Percentiles rank a stretch among this genome's conserved stretches.
Conservation (phyloP, 2,329 filamentous ascomycete genomes). For the Fusarium pininemorale region DNA sequence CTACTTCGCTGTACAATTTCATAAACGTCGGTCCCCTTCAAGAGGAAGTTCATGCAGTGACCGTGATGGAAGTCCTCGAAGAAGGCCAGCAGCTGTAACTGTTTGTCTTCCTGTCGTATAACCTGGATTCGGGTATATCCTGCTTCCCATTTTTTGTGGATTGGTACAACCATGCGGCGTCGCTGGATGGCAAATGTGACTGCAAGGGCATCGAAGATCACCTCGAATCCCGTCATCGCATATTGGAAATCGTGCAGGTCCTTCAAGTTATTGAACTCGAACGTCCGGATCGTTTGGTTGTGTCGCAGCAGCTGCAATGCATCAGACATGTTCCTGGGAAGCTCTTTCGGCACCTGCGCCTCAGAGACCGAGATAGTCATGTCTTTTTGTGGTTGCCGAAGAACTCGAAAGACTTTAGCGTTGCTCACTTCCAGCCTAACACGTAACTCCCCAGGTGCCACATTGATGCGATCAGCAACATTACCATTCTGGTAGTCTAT, state of each 20-base stretch:
- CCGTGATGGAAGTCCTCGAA: slow-evolving; percentile 90
- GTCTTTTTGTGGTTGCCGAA: slow-evolving; percentile 79
- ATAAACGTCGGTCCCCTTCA: slow-evolving; percentile 85
- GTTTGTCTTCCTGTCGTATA: slow-evolving; percentile 73
- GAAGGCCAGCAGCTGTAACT: slow-evolving; percentile 82
- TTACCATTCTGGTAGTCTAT: slow-evolving; percentile 80
- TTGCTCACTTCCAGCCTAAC: slow-evolving; percentile 71
- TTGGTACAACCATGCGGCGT: slow-evolving; percentile 87
- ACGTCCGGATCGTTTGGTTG: slow-evolving; percentile 74
- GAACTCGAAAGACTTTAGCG: slow-evolving; percentile 69
- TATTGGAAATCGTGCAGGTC: slow-evolving; percentile 83
- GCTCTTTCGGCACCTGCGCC: slow-evolving; percentile 68
- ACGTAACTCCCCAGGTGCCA: slow-evolving; percentile 78
- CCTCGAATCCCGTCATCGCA: slow-evolving; percentile 81
- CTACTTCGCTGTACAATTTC: slow-evolving; percentile 72
- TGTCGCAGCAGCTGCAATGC: slow-evolving; percentile 67
- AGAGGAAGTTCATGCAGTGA: slow-evolving; percentile 86
- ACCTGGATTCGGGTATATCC: slow-evolving; percentile 82
- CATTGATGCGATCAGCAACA: slow-evolving; percentile 84
- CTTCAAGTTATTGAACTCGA: slow-evolving; percentile 70
- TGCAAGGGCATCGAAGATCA: slow-evolving; percentile 78
- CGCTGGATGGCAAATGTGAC: slow-evolving; percentile 82
- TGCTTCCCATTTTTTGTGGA: slow-evolving; percentile 94
- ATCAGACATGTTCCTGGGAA: slow-evolving; percentile 70
- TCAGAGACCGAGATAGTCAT: slow-evolving; percentile 80